Percentiles rank a stretch among this genome's conserved stretches.
Conservation (phyloP, 164 flowering plant genomes). For the Vitis amurensis region DNA sequence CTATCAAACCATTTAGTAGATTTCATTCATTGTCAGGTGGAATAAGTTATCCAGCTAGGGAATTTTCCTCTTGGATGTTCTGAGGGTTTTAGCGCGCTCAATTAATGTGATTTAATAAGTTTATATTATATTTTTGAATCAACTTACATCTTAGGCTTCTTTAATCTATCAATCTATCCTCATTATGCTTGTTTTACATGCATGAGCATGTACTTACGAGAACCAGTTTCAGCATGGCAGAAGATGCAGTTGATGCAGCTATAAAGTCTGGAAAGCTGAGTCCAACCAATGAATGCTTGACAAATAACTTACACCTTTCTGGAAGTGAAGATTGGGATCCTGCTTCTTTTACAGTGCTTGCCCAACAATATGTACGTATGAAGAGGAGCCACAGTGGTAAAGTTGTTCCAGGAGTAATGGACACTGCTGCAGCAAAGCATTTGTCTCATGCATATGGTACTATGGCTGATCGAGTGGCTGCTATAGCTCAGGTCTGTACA, state of each 20-base stretch:
- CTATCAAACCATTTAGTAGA: not conserved
- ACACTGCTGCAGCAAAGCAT: slow-evolving; percentile 90
- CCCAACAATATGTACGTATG: slow-evolving; percentile 90
- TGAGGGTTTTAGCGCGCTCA: too few relatives aligned
- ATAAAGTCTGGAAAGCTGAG: slow-evolving; percentile 80
- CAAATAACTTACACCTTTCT: slow-evolving; percentile 52
- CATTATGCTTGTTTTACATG: not conserved
- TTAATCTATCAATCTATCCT: not conserved
- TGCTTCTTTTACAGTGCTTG: slow-evolving; percentile 77
- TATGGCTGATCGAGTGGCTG: slow-evolving; percentile 76
- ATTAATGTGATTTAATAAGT: too few relatives aligned
- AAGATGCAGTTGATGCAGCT: slow-evolving; percentile 93
- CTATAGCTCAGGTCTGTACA: slow-evolving; percentile 82
- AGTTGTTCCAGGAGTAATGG: slow-evolving; percentile 97
- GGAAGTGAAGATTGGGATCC: slow-evolving; percentile 98
- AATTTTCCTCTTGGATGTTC: not conserved
- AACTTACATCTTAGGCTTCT: too few relatives aligned
- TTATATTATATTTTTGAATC: too few relatives aligned
- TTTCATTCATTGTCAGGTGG: not conserved
- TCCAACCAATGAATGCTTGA: slow-evolving; percentile 62
- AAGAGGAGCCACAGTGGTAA: slow-evolving; percentile 72
- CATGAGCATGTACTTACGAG: slow-evolving; percentile 12
- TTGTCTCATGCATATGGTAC: slow-evolving; percentile 93
- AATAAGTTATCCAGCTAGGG: not conserved
- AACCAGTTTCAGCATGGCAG: slow-evolving; percentile 87